A percentile compares a stretch with the other conserved stretches of the same genome.
Conservation (phyloP, 768 basidiomycete genomes). For the Coprinellus micaceus region DNA sequence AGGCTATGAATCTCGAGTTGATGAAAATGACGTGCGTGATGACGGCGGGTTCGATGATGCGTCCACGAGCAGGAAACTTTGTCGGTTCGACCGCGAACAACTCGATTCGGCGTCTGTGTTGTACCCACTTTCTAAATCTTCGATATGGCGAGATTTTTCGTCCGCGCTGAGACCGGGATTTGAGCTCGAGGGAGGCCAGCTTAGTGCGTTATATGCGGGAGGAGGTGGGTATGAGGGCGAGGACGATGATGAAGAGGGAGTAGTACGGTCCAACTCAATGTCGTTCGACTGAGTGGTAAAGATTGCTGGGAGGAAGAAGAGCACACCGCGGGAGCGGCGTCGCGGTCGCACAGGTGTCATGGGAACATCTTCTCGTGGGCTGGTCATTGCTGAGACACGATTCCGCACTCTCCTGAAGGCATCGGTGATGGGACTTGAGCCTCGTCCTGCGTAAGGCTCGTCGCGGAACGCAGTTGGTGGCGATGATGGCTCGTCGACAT, state of each 20-base stretch:
- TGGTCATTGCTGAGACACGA: conserved; percentile 48
- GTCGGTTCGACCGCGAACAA: background rate
- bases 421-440: conserved; percentile 48
- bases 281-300: conserved; percentile 49
- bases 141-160: conserved; percentile 43
- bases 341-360: conserved; percentile 48
- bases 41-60: background rate
- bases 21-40: conserved; percentile 1
- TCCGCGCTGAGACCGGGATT: conserved; percentile 18
- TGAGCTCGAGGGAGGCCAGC: background rate
- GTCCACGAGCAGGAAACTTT: background rate
- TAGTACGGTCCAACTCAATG: conserved; percentile 38
- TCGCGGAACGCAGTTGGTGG: conserved; percentile 43
- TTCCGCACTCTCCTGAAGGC: conserved; percentile 55
- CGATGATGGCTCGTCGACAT: conserved; percentile 48
- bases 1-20: background rate
- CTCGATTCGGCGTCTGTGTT: background rate
- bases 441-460: conserved; percentile 41
- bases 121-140: conserved; percentile 27
- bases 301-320: conserved; percentile 82
- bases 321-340: conserved; percentile 51
- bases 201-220: background rate
- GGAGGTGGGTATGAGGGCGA: conserved; percentile 19
- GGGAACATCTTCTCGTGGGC: conserved; percentile 35
- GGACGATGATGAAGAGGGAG: conserved; percentile 21